Evolutionary conservation across 805 yeast species (phyloP).

Genomic region (Vanderwaltozyma polyspora): DNA sequence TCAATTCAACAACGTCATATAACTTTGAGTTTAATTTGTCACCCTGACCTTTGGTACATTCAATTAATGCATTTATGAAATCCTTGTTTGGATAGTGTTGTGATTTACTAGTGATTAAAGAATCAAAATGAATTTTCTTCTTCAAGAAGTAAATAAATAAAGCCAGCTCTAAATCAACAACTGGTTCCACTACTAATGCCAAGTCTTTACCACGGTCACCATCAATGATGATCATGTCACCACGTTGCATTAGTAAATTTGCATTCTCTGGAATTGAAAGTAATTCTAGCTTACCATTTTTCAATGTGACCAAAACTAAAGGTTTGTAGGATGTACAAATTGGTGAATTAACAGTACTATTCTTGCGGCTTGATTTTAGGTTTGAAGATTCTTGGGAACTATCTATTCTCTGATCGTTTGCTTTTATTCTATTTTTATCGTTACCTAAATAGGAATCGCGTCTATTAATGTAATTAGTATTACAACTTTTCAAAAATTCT

Average conservation of each 20-base stretch:
- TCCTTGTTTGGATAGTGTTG: conserved; percentile 21
- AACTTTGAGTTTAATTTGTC: conserved; percentile 21
- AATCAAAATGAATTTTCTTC: conserved; percentile 49
- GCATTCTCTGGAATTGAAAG: conserved; percentile 56
- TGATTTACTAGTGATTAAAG: conserved; percentile 23
- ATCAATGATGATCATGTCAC: conserved; percentile 66
- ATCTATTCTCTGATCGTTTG: background rate
- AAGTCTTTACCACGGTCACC: conserved; percentile 79
- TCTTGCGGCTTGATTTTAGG: background rate
- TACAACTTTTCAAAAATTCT: conserved; percentile 33
- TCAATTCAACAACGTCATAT: conserved; percentile 34
- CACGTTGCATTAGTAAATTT: conserved; percentile 43
- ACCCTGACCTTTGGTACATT: conserved; percentile 14
- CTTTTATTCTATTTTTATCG: background rate
- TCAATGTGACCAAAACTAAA: conserved; percentile 40
- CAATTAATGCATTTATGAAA: conserved; percentile 21
- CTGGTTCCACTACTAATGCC: conserved; percentile 60
- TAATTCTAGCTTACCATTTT: conserved; percentile 59
- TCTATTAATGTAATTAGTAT: conserved; percentile 29
- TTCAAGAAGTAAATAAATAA: conserved; percentile 62
- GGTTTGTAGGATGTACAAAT: conserved; percentile 15
- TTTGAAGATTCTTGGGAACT: background rate
- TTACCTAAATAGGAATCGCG: background rate
- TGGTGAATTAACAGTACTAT: background rate
- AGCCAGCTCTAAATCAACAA: conserved; percentile 51